phyloP scores from a whole-genome alignment of 2,329 filamentous ascomycete species.

The Aspergillus luchuensis region DNA sequence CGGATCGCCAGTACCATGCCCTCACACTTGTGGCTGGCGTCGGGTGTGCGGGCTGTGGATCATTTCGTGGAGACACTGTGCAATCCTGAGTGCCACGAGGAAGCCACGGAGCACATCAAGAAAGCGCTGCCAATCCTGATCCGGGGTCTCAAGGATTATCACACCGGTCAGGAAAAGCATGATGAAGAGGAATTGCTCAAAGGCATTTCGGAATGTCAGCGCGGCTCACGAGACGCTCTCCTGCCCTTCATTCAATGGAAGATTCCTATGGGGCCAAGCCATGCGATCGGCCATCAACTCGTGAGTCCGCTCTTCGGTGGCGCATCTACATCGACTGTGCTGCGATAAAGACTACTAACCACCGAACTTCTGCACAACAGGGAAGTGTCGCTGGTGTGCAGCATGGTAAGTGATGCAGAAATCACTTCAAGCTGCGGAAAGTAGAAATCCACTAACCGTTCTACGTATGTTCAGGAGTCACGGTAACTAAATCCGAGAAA shows the following conservation, averaged over 20 bases:
- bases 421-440: too few species aligned
- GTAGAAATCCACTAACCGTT: not conserved
- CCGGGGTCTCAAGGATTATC: constrained; percentile 2
- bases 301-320: not conserved
- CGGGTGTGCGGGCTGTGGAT: constrained; percentile 3
- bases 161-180: not conserved
- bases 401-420: not conserved
- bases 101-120: not conserved
- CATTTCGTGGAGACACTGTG: constrained; percentile 4
- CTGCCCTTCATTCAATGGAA: constrained; percentile 2
- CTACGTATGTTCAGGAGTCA: not conserved
- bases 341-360: not conserved
- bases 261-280: constrained; percentile 2
- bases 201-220: constrained; percentile 6
- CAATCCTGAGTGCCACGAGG: not conserved
- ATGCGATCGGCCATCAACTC: constrained; percentile 7
- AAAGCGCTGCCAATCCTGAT: not conserved
- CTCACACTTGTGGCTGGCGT: constrained; percentile 6
- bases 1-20: constrained; percentile 2
- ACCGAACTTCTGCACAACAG: not conserved
- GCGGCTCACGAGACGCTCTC: constrained; percentile 1
- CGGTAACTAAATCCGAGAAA: not conserved
- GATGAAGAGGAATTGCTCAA: constrained; percentile 1
- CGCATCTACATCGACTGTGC: too few species aligned
- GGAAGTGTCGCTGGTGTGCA: constrained; percentile 6